A percentile compares a stretch with the other conserved stretches of the same genome.
phyloP scores from a whole-genome alignment of 2,329 filamentous ascomycete species.

The Dothistroma pini region DNA sequence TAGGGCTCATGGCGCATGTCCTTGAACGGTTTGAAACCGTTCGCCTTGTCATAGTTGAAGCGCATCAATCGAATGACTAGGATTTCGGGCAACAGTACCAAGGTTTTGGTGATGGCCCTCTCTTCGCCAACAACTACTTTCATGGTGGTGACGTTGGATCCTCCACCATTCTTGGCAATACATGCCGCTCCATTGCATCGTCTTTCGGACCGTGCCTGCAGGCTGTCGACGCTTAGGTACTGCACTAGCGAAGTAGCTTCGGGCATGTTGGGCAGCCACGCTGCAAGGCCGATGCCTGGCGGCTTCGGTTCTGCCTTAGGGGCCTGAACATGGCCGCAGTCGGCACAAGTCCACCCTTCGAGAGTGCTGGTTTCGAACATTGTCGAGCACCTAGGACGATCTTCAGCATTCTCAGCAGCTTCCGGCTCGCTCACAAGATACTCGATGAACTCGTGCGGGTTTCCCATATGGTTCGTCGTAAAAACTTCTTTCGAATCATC shows the following conservation, averaged over 20 bases:
- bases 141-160: not conserved
- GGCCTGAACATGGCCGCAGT: too few relatives aligned
- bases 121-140: not conserved
- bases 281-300: not conserved
- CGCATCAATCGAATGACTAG: not conserved
- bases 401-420: not conserved
- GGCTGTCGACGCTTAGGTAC: not conserved
- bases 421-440: not conserved
- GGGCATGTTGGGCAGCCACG: not conserved
- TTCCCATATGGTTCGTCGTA: not conserved
- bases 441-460: not conserved
- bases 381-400: not conserved
- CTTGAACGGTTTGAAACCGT: not conserved
- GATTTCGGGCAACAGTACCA: not conserved
- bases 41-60: not conserved
- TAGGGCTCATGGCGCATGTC: not conserved
- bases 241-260: not conserved
- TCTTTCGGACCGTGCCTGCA: not conserved
- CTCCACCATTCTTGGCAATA: not conserved
- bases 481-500: not conserved
- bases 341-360: not conserved
- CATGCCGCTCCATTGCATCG: not conserved
- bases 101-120: not conserved
- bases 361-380: not conserved
- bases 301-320: too few relatives aligned